Base-by-base conservation (phyloP, 176 grass and related monocot genomes). In the Rhynchospora breviuscula region DNA sequence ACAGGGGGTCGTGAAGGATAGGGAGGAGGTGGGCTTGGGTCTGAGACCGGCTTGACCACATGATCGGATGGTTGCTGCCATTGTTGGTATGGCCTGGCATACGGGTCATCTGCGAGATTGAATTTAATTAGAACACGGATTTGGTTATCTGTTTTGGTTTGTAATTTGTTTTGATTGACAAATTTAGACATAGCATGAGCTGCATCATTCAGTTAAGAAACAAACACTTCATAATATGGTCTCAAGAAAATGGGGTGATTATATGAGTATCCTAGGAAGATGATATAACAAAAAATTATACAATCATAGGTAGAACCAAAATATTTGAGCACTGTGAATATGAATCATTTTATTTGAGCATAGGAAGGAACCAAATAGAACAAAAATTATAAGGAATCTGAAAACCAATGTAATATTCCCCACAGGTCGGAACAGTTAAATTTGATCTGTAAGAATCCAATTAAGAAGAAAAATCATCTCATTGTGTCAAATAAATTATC, bases 51-150 rank as follows among this genome's bases (percentile, higher is more conserved):
- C 43, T 96, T 95, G 44, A 95, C 22, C 12, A 95, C 67, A 86
- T 99, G 93, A 44, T 95, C 91, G 64, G 89, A 57, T 10, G 89
- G 88, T 23, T 95, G 91, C 76, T 93, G 93, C 96, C 93, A 93
- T 23, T 95, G 89, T 78, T 94, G 93, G 91, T 91, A 83, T 58
- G 25, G 18, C 67, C 84, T 85, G 53, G 87, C 94, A 76, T 93
- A 92, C 18, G 79, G 78, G 61, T 96, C 97, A 85, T 89, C 97
- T 99, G 89, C 49, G 86, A 72, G 33, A 68, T 57, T 59, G 67
- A 86, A 64, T 59, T 54, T 2, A 6, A 9, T 74, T 74, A 74
- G 19, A 74, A 25, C n/a, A 74, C 22, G 44, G 35, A 29, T 17
- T 43, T n/a, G 13, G 58, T 47, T 12, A 46, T 81, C 13, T 52